Evolutionary conservation across 2,329 filamentous ascomycete genomes (phyloP).

Genomic region (Aureobasidium sp.): DNA sequence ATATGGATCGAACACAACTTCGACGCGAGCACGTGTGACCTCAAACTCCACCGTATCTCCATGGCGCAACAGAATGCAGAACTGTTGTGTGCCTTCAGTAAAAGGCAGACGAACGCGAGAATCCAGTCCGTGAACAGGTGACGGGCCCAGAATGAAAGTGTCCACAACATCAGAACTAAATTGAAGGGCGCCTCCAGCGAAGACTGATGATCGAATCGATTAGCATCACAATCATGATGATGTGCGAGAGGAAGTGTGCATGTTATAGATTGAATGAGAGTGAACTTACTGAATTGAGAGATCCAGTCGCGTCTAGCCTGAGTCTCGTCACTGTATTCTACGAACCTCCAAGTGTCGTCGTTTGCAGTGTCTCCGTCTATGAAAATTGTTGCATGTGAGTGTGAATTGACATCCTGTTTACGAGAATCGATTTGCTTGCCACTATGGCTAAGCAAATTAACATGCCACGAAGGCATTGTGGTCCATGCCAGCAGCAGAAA

Average conservation of each 20-base stretch:
- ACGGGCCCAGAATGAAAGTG: neutral
- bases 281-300: slow-evolving; percentile 4
- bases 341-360: neutral
- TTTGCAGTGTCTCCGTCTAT: neutral
- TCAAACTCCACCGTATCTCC: slow-evolving; percentile 3
- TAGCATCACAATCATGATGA: neutral
- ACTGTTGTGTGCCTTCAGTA: neutral
- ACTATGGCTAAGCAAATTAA: neutral
- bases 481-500: neutral
- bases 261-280: neutral
- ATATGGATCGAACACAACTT: neutral
- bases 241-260: neutral
- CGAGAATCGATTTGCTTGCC: neutral
- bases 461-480: neutral
- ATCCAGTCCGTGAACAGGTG: neutral
- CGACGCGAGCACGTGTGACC: neutral
- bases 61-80: neutral
- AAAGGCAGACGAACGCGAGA: neutral
- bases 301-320: slow-evolving; percentile 8
- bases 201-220: neutral
- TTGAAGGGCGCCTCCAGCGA: neutral
- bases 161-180: neutral
- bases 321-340: neutral
- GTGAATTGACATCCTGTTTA: neutral
- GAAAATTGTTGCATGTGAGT: neutral